A percentile compares a stretch with the other conserved stretches of the same genome.
These are phyloP conservation scores for Lentinula sp. DNA, from an alignment of 768 basidiomycete genomes.

Conservation along the genomic window DNA sequence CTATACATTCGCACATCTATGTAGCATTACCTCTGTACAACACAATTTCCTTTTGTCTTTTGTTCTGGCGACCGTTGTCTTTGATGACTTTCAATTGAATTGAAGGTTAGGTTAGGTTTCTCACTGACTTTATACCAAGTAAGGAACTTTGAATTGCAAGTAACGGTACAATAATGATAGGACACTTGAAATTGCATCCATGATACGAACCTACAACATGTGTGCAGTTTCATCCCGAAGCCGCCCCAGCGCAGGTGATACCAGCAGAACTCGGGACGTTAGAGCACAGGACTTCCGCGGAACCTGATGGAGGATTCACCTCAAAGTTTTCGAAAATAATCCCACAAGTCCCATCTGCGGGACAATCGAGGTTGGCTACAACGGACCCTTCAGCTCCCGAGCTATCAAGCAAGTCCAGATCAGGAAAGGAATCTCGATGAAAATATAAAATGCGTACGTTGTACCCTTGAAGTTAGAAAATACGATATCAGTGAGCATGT, in stretches of 20 bases:
- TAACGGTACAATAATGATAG: too few species aligned
- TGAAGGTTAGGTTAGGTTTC: too few species aligned
- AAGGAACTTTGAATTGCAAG: too few species aligned
- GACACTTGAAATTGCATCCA: too few species aligned
- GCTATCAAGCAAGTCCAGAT: not conserved
- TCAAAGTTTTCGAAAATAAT: slow-evolving; percentile 16
- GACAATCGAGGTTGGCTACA: slow-evolving; percentile 23
- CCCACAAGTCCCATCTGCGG: slow-evolving; percentile 18
- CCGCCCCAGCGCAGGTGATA: slow-evolving; percentile 20
- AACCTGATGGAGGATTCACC: slow-evolving; percentile 21
- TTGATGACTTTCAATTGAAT: too few species aligned
- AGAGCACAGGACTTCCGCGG: slow-evolving; percentile 18
- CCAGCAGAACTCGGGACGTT: slow-evolving; percentile 19
- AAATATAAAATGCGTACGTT: slow-evolving; percentile 13
- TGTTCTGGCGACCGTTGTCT: not conserved
- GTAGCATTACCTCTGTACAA: not conserved
- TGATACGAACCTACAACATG: too few species aligned
- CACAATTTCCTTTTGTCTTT: slow-evolving; percentile 6
- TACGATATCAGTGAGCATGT: slow-evolving; percentile 18
- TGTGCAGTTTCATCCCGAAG: slow-evolving; percentile 12
- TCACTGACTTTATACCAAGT: too few species aligned
- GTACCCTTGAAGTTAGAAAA: slow-evolving; percentile 21
- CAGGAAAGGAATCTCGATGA: not conserved
- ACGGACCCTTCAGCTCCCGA: slow-evolving; percentile 15
- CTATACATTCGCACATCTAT: not conserved